phyloP scores from a whole-genome alignment of 441 rosid genomes.

The Mallotus repandus region DNA sequence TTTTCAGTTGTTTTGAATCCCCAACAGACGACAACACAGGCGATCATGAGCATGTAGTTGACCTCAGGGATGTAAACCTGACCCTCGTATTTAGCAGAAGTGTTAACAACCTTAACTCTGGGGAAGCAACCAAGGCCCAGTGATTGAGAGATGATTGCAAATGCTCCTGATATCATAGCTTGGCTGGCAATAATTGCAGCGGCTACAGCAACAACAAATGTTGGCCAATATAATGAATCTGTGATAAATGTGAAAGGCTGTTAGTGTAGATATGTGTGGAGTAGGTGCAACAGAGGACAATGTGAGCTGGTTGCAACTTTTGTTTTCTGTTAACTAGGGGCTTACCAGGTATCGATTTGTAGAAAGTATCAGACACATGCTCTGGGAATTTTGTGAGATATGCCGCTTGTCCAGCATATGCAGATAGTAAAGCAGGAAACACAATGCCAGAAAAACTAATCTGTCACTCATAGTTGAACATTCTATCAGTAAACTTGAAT shows the following conservation, averaged over 20 bases:
- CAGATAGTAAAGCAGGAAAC: slow-evolving; percentile 51
- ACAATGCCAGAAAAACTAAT: slow-evolving; percentile 57
- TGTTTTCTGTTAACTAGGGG: neutral
- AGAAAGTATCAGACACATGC: slow-evolving; percentile 56
- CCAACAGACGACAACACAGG: slow-evolving; percentile 50
- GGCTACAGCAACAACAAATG: slow-evolving; percentile 60
- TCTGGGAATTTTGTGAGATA: slow-evolving; percentile 49
- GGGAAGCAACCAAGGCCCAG: slow-evolving; percentile 68
- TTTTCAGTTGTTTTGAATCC: slow-evolving; percentile 50
- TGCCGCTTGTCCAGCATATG: slow-evolving; percentile 78
- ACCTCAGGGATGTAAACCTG: slow-evolving; percentile 83
- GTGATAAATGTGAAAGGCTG: slow-evolving; percentile 4
- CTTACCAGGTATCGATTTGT: slow-evolving; percentile 62
- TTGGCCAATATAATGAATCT: slow-evolving; percentile 77
- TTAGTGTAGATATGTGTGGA: neutral
- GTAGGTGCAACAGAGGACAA: no score
- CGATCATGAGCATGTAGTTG: slow-evolving; percentile 75
- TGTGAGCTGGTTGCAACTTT: neutral
- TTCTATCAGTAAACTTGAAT: neutral
- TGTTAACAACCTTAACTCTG: slow-evolving; percentile 70
- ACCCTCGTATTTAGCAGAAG: slow-evolving; percentile 68
- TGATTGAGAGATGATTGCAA: slow-evolving; percentile 69
- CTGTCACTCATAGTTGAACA: slow-evolving; percentile 31
- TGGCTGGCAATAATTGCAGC: slow-evolving; percentile 79
- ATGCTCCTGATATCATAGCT: slow-evolving; percentile 79